phyloP scores from a whole-genome alignment of 225 moss, liverwort and hornwort genomes.

The Neckera pumila region DNA sequence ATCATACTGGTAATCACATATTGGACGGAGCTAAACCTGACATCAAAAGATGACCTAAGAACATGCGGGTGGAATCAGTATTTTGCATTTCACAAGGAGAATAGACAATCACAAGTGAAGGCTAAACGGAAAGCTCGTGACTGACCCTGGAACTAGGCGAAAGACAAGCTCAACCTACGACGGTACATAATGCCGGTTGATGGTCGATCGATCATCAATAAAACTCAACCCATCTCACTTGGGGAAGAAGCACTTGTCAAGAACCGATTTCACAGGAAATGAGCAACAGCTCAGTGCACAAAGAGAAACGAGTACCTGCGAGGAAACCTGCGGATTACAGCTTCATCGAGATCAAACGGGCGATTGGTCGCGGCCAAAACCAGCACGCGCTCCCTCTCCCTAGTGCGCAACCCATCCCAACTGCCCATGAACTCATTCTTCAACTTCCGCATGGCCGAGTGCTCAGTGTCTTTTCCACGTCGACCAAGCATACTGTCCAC shows the following conservation, averaged over 20 bases:
- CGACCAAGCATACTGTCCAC: constrained; percentile 98
- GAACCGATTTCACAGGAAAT: not conserved
- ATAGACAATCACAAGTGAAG: not conserved
- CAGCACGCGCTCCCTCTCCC: constrained; percentile 87
- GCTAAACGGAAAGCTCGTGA: not conserved
- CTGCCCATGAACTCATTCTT: constrained; percentile 98
- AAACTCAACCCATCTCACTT: not conserved
- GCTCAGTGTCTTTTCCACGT: constrained; percentile 90
- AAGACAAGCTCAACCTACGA: not conserved
- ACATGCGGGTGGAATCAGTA: not conserved
- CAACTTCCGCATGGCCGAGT: constrained; percentile 93
- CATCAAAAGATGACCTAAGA: not conserved
- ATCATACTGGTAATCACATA: not conserved
- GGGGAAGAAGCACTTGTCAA: not conserved
- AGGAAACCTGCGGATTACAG: constrained; percentile 87
- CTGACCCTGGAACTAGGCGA: not conserved
- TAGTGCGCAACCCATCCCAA: constrained; percentile 89
- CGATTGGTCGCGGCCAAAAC: constrained; percentile 93
- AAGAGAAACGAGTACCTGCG: constrained; percentile 41
- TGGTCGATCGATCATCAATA: too few relatives aligned
- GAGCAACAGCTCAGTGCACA: not conserved
- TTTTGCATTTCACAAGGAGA: not conserved
- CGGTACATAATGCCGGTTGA: too few relatives aligned
- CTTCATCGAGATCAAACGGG: constrained; percentile 97
- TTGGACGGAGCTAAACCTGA: not conserved